These are phyloP conservation scores for Bauhinia variegata DNA, from an alignment of 306 rosid species.

Conservation along the genomic window DNA sequence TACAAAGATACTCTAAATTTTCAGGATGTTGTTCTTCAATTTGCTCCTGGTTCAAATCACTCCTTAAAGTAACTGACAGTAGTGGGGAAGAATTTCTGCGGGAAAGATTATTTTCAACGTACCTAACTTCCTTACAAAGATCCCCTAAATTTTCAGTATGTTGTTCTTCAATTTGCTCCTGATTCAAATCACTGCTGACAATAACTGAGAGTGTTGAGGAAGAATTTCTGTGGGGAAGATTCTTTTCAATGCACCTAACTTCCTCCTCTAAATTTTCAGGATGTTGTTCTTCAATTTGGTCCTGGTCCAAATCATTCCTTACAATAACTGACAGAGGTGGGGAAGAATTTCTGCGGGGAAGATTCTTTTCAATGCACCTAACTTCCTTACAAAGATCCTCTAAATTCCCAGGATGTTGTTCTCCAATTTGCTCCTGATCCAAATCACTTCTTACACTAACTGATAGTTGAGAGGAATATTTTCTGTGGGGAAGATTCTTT, in stretches of 20 bases:
- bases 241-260: slow-evolving; percentile 73
- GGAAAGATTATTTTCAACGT: slow-evolving; percentile 74
- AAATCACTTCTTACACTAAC: slow-evolving; percentile 58
- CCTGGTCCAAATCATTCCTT: slow-evolving; percentile 44
- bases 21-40: slow-evolving; percentile 48
- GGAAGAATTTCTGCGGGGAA: slow-evolving; percentile 50
- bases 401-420: slow-evolving; percentile 51
- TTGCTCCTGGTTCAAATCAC: slow-evolving; percentile 51
- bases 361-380: slow-evolving; percentile 64
- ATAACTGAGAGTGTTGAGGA: slow-evolving; percentile 46
- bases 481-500: slow-evolving; percentile 49
- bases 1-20: slow-evolving; percentile 44
- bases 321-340: slow-evolving; percentile 40
- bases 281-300: slow-evolving; percentile 55
- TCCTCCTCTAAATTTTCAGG: slow-evolving; percentile 67
- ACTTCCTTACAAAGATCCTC: slow-evolving; percentile 78
- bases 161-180: slow-evolving; percentile 56
- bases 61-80: no score
- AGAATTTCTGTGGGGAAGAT: slow-evolving; percentile 47
- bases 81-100: no score
- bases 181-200: slow-evolving; percentile 42
- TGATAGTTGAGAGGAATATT: slow-evolving; percentile 3
- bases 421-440: slow-evolving; percentile 51
- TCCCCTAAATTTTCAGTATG: slow-evolving; percentile 56
- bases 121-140: slow-evolving; percentile 75